Percentiles rank a stretch among this genome's conserved stretches.
Conservation (phyloP, 2,329 filamentous ascomycete genomes). For the Alternaria sp. region DNA sequence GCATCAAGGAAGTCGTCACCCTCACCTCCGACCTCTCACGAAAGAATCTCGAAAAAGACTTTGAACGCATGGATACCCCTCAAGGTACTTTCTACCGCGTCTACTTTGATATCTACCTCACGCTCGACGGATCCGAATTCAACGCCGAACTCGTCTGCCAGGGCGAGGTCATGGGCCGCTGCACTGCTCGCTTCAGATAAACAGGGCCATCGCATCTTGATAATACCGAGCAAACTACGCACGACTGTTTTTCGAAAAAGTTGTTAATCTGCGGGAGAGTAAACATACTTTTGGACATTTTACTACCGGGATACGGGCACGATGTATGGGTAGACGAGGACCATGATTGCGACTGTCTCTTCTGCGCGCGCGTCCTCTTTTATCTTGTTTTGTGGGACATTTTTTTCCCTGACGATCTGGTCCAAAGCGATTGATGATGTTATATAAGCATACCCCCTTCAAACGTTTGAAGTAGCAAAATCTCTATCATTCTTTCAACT, state of each 20-base stretch:
- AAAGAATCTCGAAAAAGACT: slow-evolving; percentile 99
- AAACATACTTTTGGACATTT: not conserved
- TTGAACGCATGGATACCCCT: slow-evolving; percentile 98
- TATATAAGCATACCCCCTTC: not conserved
- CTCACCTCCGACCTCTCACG: slow-evolving; percentile 95
- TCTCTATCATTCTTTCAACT: not conserved
- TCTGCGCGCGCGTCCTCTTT: not conserved
- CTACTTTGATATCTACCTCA: slow-evolving; percentile 78
- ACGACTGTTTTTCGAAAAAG: not conserved
- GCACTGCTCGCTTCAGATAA: slow-evolving; percentile 83
- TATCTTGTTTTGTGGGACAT: not conserved
- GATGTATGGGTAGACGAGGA: not conserved
- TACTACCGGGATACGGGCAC: not conserved
- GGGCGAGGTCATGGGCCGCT: slow-evolving; percentile 97
- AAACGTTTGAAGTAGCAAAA: not conserved
- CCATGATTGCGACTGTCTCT: not conserved
- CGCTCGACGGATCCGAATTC: slow-evolving; percentile 95
- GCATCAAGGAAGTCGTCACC: slow-evolving; percentile 98
- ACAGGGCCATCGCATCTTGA: not conserved
- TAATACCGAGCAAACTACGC: not conserved
- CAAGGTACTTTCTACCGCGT: slow-evolving; percentile 76
- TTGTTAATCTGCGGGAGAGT: not conserved
- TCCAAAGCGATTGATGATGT: not conserved
- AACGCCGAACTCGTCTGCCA: slow-evolving; percentile 99
- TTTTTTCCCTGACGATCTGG: not conserved